Evolutionary conservation across 495 filamentous ascomycete species (phyloP).

Genomic region (Xanthoparmelia taractica): DNA sequence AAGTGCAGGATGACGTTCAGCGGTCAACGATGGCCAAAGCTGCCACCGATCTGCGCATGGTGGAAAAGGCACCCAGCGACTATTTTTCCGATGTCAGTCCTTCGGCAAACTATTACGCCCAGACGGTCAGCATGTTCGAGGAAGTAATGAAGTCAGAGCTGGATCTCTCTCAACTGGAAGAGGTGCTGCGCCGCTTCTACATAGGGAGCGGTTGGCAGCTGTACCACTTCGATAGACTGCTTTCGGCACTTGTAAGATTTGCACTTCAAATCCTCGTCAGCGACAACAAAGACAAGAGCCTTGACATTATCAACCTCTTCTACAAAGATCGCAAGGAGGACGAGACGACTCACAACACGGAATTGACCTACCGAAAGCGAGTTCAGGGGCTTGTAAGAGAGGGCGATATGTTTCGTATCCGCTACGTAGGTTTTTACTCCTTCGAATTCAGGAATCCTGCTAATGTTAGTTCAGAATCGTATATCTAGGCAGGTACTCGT

Average conservation of each 20-base stretch:
- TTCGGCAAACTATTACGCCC: conserved; percentile 59
- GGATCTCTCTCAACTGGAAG: conserved; percentile 74
- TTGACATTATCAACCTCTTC: conserved; percentile 75
- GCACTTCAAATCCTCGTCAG: conserved; percentile 64
- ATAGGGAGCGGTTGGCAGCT: conserved; percentile 81
- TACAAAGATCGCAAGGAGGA: conserved; percentile 70
- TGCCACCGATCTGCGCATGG: conserved; percentile 68
- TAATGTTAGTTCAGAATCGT: conserved; percentile 41
- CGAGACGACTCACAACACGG: conserved; percentile 72
- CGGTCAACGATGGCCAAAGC: conserved; percentile 64
- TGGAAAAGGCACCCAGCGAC: conserved; percentile 69
- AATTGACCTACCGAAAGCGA: conserved; percentile 78
- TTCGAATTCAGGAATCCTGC: conserved; percentile 2
- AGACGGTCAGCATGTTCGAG: conserved; percentile 60
- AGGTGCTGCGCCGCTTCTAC: conserved; percentile 82
- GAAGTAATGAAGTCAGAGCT: conserved; percentile 64
- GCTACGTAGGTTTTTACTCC: conserved; percentile 58
- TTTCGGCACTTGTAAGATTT: conserved; percentile 66
- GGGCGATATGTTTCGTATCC: conserved; percentile 78
- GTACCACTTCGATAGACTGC: conserved; percentile 80
- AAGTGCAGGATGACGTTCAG: conserved; percentile 63
- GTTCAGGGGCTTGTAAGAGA: conserved; percentile 83
- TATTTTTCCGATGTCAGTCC: conserved; percentile 64
- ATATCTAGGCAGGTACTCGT: conserved; percentile 51
- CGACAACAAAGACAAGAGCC: conserved; percentile 85